Evolutionary conservation across 2,329 filamentous ascomycete genomes (phyloP).

Genomic region (Alternaria postmessia): DNA sequence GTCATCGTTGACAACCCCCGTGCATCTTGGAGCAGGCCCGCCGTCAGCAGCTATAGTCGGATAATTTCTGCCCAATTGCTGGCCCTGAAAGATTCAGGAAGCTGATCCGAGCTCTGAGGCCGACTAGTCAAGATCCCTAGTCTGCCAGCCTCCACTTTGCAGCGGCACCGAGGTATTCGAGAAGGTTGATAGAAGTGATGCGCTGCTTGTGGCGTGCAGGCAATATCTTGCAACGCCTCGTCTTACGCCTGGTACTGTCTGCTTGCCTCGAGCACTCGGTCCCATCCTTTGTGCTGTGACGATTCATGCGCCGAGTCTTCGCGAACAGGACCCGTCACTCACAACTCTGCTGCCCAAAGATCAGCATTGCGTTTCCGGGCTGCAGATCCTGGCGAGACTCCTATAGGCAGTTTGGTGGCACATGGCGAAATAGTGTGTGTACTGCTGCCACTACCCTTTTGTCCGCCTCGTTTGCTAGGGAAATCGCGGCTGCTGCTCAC

Average conservation of each 20-base stretch:
- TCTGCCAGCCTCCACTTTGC: constrained; percentile 23
- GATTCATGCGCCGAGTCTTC: constrained; percentile 3
- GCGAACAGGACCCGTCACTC: constrained; percentile 2
- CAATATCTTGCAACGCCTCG: not conserved
- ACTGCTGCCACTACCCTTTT: constrained; percentile 16
- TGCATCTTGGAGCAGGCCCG: constrained; percentile 12
- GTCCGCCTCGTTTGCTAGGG: constrained; percentile 25
- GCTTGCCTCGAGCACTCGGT: not conserved
- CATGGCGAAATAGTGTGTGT: constrained; percentile 15
- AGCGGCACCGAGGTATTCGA: constrained; percentile 36
- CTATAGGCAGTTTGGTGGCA: constrained; percentile 16
- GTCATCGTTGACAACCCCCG: constrained; percentile 8
- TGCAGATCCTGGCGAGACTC: constrained; percentile 17
- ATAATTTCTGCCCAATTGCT: constrained; percentile 38
- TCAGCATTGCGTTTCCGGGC: constrained; percentile 9
- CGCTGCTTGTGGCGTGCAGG: constrained; percentile 28
- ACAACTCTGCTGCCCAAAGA: constrained; percentile 16
- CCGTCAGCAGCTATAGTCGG: constrained; percentile 29
- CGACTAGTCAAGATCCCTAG: constrained; percentile 22
- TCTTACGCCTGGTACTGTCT: constrained; percentile 1
- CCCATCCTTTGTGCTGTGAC: not conserved
- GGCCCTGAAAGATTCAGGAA: constrained; percentile 24
- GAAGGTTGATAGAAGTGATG: constrained; percentile 46
- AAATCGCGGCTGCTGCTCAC: constrained; percentile 21
- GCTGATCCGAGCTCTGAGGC: constrained; percentile 28